Base-by-base conservation (phyloP, 495 filamentous ascomycete genomes). In the Apodospora peruviana region DNA sequence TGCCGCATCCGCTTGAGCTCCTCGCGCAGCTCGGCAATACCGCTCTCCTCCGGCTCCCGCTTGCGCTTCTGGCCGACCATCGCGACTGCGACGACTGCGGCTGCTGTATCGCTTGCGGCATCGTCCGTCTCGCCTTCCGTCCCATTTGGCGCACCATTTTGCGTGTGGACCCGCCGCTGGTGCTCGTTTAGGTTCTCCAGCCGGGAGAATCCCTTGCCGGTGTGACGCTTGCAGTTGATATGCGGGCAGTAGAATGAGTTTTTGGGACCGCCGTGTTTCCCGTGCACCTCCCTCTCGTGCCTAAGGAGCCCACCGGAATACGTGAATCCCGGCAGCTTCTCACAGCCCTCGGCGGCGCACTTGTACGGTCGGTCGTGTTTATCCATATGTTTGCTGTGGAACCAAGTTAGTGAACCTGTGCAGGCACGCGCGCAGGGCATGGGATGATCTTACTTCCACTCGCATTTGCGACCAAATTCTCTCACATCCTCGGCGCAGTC, bases 301-400 rank as follows among this genome's bases (percentile, higher is more conserved):
- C 91, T 80, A 8, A 90, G 66, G 2, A 96, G 79, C 9, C 91
- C 91, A 18, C 91, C 91, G 0, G 85, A 88, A 64, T 96, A 96
- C 12, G 91, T 95, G 69, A 96, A 96, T 17, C 91, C 91, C 52
- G 86, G 85, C 0, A 95, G 78, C 54, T 95, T 95, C 52, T 90
- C 87, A 63, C 91, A 96, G 17, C 80, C 82, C 14, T 75, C 74
- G 21, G 86, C 80, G 20, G 67, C 66, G 65, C 91, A 96, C 50
- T 88, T 85, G 69, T 95, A 96, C 0, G 91, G 91, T 16, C 91
- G 76, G 47, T 91, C 88, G 60, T 96, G 91, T 67, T 96, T 96
- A 71, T 96, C 91, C 88, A 94, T 94, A 64, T 96, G 91, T 70
- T 95, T 91, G 50, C 90, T 91, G 54, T 32, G 56, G 22, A 39